A percentile compares a stretch with the other conserved stretches of the same genome.
Evolutionary conservation across 2,329 filamentous ascomycete genomes (phyloP).

Genomic region (Fusarium multiceps): DNA sequence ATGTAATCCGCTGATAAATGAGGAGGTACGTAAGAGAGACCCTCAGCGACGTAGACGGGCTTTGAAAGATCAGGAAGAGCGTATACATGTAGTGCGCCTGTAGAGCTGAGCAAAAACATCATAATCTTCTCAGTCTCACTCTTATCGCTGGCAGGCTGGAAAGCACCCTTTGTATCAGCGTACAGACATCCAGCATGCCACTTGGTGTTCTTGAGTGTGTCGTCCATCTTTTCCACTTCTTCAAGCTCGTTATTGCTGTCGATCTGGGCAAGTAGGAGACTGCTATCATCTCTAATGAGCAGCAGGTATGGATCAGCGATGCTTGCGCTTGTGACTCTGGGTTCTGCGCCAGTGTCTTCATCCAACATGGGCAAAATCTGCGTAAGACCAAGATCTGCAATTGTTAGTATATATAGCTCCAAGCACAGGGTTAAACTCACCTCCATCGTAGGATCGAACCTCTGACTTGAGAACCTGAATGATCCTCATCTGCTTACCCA

Average conservation of each 20-base stretch:
- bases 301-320: constrained; percentile 89
- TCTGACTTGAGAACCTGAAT: constrained; percentile 90
- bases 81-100: constrained; percentile 83
- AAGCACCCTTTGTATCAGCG: constrained; percentile 69
- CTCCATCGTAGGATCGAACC: constrained; percentile 88
- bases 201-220: constrained; percentile 67
- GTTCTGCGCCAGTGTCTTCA: constrained; percentile 85
- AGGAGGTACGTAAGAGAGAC: constrained; percentile 81
- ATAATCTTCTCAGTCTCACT: constrained; percentile 64
- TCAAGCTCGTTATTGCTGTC: constrained; percentile 85
- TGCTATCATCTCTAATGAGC: constrained; percentile 84
- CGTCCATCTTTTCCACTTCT: constrained; percentile 75
- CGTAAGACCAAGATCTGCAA: constrained; percentile 81
- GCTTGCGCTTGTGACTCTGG: constrained; percentile 80
- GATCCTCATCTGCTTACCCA: constrained; percentile 83
- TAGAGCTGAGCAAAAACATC: constrained; percentile 80
- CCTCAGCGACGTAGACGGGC: constrained; percentile 79
- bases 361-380: constrained; percentile 95
- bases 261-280: constrained; percentile 81
- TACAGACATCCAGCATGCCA: constrained; percentile 91
- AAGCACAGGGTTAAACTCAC: constrained; percentile 55
- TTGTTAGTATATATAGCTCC: constrained; percentile 27
- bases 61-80: constrained; percentile 77
- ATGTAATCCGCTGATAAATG: constrained; percentile 78
- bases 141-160: constrained; percentile 59